Evolutionary conservation across 805 yeast genomes (phyloP), one percentile per base, ranked within the genome.

Genomic region (Hyphopichia homilentoma): DNA sequence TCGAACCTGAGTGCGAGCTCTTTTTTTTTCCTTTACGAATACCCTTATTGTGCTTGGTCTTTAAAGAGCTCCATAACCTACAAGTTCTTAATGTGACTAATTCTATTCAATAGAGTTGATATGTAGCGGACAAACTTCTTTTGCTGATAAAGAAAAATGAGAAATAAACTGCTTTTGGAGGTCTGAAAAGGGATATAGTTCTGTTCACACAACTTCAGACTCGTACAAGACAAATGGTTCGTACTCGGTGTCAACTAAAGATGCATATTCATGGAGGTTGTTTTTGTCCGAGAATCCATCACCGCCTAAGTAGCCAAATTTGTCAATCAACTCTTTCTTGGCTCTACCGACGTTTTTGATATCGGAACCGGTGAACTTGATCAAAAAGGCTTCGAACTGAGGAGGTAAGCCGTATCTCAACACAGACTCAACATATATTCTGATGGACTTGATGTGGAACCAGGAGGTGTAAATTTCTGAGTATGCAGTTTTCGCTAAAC

Each of bases 391-490:
- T 51, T 77, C 75, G 58, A 90, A 93, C 48, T 82, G 83, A 19
- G 97, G 97, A 21, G 98, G 99, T 43, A 93, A 74, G 1, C 99
- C 99, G 58, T 93, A 93, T 61, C 99, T 81, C 57, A 93, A 73
- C 11, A 93, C 96, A 31, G 88, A 76, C 65, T 93, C 99, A 23
- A 90, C 96, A 59, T 84, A 93, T 13, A 85, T 73, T 46, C 97
- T 79, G 33, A 93, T 71, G 4, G 85, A 78, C 61, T 88, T 88
- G 46, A 93, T 75, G 60, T 93, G 98, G 52, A 85, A 71, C 96
- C 96, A 88, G 43, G 83, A 78, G 45, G 85, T 71, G 40, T 84
- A 69, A 32, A 89, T 78, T 50, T 93, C 97, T 16, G 84, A 72
- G 57, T 83, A 93, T n/a, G 97, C 94, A 15, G 96, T 81, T 48